Percentiles rank a stretch among this genome's conserved stretches.
Evolutionary conservation across 2,329 filamentous ascomycete genomes (phyloP).

Genomic region (Neocatenulostroma microsporum): DNA sequence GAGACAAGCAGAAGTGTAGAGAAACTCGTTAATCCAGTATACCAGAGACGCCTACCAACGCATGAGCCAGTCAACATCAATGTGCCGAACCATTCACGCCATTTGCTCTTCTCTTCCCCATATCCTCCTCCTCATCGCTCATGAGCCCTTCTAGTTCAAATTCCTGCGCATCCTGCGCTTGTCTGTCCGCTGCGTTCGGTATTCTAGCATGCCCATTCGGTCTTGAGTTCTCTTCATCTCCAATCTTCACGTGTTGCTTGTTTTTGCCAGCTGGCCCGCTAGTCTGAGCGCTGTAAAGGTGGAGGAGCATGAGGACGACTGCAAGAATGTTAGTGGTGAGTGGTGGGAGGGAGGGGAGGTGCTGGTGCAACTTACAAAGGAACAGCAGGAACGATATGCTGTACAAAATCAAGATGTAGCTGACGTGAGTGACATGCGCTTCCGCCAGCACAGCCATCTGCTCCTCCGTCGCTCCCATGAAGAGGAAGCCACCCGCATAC

Average conservation of each 20-base stretch:
- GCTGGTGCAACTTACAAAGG: constrained; percentile 63
- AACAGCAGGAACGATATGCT: constrained; percentile 85
- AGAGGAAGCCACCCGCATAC: constrained; percentile 87
- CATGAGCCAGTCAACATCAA: no score
- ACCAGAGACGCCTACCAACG: no score
- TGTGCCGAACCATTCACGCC: no score
- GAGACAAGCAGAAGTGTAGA: no score
- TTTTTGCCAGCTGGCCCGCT: constrained; percentile 34
- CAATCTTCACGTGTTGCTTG: constrained; percentile 22
- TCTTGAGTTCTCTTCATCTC: constrained; percentile 19
- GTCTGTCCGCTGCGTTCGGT: constrained; percentile 41
- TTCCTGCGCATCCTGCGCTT: constrained; percentile 73
- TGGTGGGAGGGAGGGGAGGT: constrained; percentile 2
- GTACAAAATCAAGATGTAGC: constrained; percentile 86
- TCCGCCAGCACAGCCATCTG: constrained; percentile 74
- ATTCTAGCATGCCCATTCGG: constrained; percentile 40
- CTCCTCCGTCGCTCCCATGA: constrained; percentile 96
- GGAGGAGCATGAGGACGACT: constrained; percentile 76
- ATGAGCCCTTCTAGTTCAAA: constrained; percentile 89
- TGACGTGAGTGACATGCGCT: constrained; percentile 75
- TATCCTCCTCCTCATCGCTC: constrained; percentile 71
- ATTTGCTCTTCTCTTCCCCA: no score
- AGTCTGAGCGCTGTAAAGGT: constrained; percentile 65
- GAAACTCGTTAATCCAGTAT: no score
- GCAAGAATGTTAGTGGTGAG: constrained; percentile 2